These are phyloP conservation scores for Calonectria pseudoreteaudii DNA, from an alignment of 2,329 filamentous ascomycete genomes.

Conservation along the genomic window DNA sequence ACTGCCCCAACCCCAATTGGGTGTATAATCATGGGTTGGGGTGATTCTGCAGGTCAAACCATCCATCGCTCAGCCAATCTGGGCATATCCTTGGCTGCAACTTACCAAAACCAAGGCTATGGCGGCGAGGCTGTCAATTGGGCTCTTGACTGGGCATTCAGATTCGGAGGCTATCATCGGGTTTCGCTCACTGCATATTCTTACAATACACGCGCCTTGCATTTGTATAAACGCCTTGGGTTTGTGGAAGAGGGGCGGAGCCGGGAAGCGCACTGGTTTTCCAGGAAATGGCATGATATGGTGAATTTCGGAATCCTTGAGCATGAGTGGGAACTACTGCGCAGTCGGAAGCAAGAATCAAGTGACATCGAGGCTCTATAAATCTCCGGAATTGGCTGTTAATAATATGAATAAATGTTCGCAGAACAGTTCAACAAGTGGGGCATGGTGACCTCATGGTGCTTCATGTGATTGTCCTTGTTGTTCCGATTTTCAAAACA, in stretches of 20 bases:
- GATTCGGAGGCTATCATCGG: constrained; percentile 56
- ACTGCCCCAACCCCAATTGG: neutral
- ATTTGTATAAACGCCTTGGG: constrained; percentile 58
- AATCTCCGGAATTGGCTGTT: no score
- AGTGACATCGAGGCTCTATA: no score
- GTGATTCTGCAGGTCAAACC: neutral
- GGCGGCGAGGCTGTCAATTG: constrained; percentile 60
- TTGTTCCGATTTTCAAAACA: no score
- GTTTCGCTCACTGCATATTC: constrained; percentile 54
- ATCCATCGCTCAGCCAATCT: constrained; percentile 35
- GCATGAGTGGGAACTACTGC: constrained; percentile 49
- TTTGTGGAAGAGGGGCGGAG: constrained; percentile 57
- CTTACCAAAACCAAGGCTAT: constrained; percentile 55
- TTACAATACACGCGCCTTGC: constrained; percentile 56
- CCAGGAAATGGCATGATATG: constrained; percentile 54
- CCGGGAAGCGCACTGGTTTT: constrained; percentile 56
- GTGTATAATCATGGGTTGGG: neutral
- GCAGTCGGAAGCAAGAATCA: constrained; percentile 15
- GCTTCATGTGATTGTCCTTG: no score
- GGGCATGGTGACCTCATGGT: no score
- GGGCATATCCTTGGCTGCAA: constrained; percentile 49
- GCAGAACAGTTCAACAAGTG: no score
- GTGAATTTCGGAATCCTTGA: constrained; percentile 53
- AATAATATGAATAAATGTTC: no score
- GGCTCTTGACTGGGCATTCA: constrained; percentile 60